Percentiles rank a stretch among this genome's conserved stretches.
phyloP scores from a whole-genome alignment of 2,329 filamentous ascomycete genomes.

The Berkeleyomyces rouxiae region DNA sequence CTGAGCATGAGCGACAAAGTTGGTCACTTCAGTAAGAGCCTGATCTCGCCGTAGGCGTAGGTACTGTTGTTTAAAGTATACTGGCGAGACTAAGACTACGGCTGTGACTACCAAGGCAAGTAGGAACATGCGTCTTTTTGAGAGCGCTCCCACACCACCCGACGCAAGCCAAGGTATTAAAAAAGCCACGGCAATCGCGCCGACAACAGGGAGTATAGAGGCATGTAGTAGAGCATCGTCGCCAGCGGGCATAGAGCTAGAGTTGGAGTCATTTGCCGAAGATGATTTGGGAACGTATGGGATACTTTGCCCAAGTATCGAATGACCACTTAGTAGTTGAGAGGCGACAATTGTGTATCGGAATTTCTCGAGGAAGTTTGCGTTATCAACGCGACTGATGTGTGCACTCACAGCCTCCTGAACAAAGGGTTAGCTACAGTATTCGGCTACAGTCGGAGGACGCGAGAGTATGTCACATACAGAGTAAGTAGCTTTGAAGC shows the following conservation, averaged over 20 bases:
- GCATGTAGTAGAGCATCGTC: constrained; percentile 23
- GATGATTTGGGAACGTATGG: constrained; percentile 6
- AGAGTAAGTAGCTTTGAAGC: constrained; percentile 34
- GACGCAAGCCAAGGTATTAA: constrained; percentile 53
- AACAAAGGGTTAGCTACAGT: constrained; percentile 3
- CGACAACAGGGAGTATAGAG: constrained; percentile 38
- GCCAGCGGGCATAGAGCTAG: constrained; percentile 17
- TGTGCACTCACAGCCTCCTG: constrained; percentile 55
- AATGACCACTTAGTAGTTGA: constrained; percentile 62
- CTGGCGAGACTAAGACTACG: constrained; percentile 42
- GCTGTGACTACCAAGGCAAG: constrained; percentile 31
- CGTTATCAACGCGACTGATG: constrained; percentile 62
- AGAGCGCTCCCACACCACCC: constrained; percentile 29
- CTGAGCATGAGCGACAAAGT: constrained; percentile 58
- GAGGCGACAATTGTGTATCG: constrained; percentile 87
- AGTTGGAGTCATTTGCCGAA: not conserved
- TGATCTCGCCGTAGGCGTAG: constrained; percentile 61
- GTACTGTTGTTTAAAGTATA: constrained; percentile 65
- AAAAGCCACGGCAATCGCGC: constrained; percentile 52
- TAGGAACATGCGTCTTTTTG: constrained; percentile 36
- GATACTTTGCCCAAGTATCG: constrained; percentile 25
- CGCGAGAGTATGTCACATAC: constrained; percentile 23
- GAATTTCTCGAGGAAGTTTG: constrained; percentile 79
- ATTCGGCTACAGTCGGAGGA: not conserved
- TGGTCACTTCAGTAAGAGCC: constrained; percentile 50